Percentiles rank a stretch among this genome's conserved stretches.
phyloP scores from a whole-genome alignment of 805 yeast species.

The Metschnikowia shivogae region DNA sequence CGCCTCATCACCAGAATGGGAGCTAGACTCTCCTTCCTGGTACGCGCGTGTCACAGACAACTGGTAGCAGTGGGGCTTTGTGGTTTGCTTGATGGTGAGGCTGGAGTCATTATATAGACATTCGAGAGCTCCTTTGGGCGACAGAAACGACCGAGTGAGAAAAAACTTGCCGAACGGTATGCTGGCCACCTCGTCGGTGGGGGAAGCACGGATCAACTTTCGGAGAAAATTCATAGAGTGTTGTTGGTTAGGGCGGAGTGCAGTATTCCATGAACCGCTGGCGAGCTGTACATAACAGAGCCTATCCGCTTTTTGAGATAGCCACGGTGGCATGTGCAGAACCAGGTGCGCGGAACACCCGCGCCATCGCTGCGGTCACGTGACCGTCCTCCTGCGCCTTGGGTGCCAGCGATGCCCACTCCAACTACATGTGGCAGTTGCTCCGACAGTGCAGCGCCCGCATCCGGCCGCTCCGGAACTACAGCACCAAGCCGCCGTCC shows the following conservation, averaged over 20 bases:
- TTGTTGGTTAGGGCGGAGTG: background rate
- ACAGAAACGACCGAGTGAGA: slow-evolving; percentile 65
- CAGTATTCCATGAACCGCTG: background rate
- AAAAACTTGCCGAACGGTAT: slow-evolving; percentile 79
- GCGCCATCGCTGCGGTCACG: background rate
- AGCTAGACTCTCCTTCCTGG: slow-evolving; percentile 64
- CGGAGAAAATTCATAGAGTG: slow-evolving; percentile 64
- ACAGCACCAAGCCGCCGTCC: slow-evolving; percentile 1
- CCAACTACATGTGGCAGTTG: background rate
- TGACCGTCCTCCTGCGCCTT: background rate
- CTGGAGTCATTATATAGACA: slow-evolving; percentile 79
- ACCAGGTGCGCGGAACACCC: background rate
- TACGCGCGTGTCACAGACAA: slow-evolving; percentile 64
- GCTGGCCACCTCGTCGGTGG: slow-evolving; percentile 58
- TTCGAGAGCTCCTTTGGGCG: slow-evolving; percentile 86
- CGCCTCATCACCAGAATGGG: slow-evolving; percentile 39
- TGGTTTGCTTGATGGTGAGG: slow-evolving; percentile 64
- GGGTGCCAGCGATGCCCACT: background rate
- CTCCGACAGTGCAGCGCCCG: background rate
- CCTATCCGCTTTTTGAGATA: slow-evolving; percentile 4
- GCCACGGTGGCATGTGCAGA: background rate
- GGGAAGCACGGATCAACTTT: slow-evolving; percentile 53
- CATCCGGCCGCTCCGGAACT: background rate
- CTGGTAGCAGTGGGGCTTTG: slow-evolving; percentile 63
- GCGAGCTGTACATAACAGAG: slow-evolving; percentile 4